Conservation (phyloP, 352 stramenopile species). For the Phytophthora litchii region DNA sequence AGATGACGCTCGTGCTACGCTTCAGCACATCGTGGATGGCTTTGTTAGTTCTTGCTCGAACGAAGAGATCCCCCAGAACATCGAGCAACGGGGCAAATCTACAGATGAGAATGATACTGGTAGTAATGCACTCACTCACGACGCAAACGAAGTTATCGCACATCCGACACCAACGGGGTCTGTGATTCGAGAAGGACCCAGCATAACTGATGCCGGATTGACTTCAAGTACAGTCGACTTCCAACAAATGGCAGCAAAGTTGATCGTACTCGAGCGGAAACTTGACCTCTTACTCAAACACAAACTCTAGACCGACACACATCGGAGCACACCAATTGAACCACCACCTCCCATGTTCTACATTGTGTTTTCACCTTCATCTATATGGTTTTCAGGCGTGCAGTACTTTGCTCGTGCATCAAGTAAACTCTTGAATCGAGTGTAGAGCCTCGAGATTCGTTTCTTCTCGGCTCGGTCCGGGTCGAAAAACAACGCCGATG, state of each 20-base stretch:
- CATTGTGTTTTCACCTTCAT: not conserved
- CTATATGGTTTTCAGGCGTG: conserved; percentile 14
- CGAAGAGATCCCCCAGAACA: not conserved
- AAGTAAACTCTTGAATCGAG: conserved; percentile 62
- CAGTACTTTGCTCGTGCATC: conserved; percentile 55
- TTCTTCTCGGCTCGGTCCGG: conserved; percentile 59
- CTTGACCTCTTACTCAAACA: conserved; percentile 31
- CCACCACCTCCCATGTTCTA: not conserved
- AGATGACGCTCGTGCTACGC: conserved; percentile 27
- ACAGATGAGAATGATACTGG: not conserved
- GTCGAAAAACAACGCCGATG: conserved; percentile 43
- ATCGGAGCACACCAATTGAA: too few relatives aligned
- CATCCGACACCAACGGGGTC: conserved; percentile 4
- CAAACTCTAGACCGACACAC: not conserved
- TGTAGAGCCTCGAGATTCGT: conserved; percentile 64
- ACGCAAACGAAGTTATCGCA: conserved; percentile 1
- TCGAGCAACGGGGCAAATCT: too few relatives aligned
- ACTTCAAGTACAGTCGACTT: not conserved
- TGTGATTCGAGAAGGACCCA: conserved; percentile 2
- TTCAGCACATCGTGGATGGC: conserved; percentile 28
- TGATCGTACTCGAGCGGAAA: conserved; percentile 25
- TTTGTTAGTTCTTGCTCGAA: conserved; percentile 4
- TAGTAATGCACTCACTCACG: not conserved
- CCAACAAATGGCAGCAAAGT: conserved; percentile 17
- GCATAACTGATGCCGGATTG: not conserved